A percentile compares a stretch with the other conserved stretches of the same genome.
Conservation (phyloP, 2,329 filamentous ascomycete species). For the Cercospora zeina region DNA sequence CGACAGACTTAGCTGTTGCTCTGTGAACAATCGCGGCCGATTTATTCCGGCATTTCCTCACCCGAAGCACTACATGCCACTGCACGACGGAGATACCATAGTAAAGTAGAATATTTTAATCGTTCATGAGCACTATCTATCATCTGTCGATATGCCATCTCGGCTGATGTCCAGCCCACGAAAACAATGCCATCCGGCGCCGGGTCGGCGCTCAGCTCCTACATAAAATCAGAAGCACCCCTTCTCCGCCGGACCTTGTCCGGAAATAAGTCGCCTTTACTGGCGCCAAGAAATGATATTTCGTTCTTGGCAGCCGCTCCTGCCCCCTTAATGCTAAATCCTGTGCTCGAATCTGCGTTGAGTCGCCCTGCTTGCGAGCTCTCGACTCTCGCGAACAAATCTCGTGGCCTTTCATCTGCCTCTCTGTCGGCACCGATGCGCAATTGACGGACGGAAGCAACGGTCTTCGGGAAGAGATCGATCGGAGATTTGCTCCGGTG, state of each 20-base stretch:
- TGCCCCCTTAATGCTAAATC: constrained; percentile 42
- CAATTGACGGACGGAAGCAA: background rate
- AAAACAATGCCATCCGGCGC: too few relatives aligned
- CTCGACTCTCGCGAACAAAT: constrained; percentile 30
- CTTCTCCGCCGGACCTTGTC: constrained; percentile 23
- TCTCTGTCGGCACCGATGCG: constrained; percentile 1
- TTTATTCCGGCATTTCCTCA: too few relatives aligned
- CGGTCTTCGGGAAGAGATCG: constrained; percentile 34
- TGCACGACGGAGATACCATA: too few relatives aligned
- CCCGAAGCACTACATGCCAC: too few relatives aligned
- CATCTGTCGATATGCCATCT: too few relatives aligned
- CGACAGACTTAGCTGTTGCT: too few relatives aligned
- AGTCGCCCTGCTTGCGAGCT: constrained; percentile 19
- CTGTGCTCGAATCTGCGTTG: constrained; percentile 27
- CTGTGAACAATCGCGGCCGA: too few relatives aligned
- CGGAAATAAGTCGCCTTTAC: constrained; percentile 38
- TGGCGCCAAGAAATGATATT: constrained; percentile 39
- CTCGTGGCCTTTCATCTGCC: constrained; percentile 20
- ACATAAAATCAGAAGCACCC: constrained; percentile 24
- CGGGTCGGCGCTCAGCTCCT: constrained; percentile 5
- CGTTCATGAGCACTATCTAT: too few relatives aligned
- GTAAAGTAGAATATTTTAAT: too few relatives aligned
- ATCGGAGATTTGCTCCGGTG: constrained; percentile 18
- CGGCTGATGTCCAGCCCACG: too few relatives aligned
- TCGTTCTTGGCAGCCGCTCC: constrained; percentile 29